A percentile compares a stretch with the other conserved stretches of the same genome.
These are phyloP conservation scores for Pyrrhoderma lamaoense DNA, from an alignment of 1,284 basidiomycete species.

Conservation along the genomic window DNA sequence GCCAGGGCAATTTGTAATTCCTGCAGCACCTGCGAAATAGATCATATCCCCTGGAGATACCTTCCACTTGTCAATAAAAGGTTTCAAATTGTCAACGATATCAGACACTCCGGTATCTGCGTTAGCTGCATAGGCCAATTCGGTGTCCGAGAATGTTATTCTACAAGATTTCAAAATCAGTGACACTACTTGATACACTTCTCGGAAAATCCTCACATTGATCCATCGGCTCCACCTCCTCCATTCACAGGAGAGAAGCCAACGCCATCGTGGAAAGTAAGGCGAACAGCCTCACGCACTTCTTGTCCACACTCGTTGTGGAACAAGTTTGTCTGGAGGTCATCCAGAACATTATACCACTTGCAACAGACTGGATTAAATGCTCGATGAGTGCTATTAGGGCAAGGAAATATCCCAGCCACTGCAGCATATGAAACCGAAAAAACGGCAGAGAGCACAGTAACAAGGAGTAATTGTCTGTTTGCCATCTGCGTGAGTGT, in stretches of 20 bases:
- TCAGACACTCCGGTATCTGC: conserved; percentile 34
- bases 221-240: conserved; percentile 36
- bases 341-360: conserved; percentile 32
- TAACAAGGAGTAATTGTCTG: too few species aligned
- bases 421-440: too few species aligned
- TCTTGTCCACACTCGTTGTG: conserved; percentile 35
- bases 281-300: conserved; percentile 36
- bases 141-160: conserved; percentile 27
- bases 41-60: conserved; percentile 23
- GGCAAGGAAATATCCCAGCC: too few species aligned
- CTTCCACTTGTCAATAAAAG: conserved; percentile 24
- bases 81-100: conserved; percentile 28
- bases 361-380: conserved; percentile 33
- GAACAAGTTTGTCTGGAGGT: conserved; percentile 35
- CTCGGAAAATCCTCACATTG: conserved; percentile 21
- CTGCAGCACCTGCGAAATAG: conserved; percentile 26
- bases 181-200: too few species aligned
- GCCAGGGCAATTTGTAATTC: conserved; percentile 33
- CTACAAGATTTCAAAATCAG: too few species aligned
- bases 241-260: conserved; percentile 28
- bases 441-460: too few species aligned
- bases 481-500: too few species aligned
- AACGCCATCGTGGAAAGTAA: conserved; percentile 41
- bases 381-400: too few species aligned
- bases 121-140: conserved; percentile 9